Percentiles rank a stretch among this genome's conserved stretches.
These are phyloP conservation scores for Pyrenula massariospora DNA, from an alignment of 495 filamentous ascomycete genomes.

Conservation along the genomic window DNA sequence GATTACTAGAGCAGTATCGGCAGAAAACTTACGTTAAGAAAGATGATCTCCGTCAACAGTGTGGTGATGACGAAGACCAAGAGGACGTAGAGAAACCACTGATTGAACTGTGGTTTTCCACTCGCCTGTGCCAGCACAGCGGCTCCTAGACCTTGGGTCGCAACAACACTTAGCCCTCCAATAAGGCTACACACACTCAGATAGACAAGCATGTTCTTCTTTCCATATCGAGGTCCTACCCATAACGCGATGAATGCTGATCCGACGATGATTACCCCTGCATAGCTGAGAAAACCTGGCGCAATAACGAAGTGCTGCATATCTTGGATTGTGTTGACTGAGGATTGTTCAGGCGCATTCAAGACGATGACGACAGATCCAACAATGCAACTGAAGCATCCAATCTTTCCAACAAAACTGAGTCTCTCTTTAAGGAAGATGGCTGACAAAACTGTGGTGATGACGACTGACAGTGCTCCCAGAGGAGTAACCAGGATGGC, in stretches of 20 bases:
- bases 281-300: constrained; percentile 77
- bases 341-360: constrained; percentile 80
- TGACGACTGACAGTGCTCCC: constrained; percentile 88
- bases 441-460: constrained; percentile 84
- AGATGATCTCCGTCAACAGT: constrained; percentile 86
- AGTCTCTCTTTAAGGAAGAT: constrained; percentile 94
- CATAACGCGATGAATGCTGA: constrained; percentile 64
- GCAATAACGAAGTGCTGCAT: constrained; percentile 83
- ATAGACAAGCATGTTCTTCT: constrained; percentile 96
- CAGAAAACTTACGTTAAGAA: constrained; percentile 68
- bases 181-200: constrained; percentile 90
- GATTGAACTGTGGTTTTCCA: constrained; percentile 79
- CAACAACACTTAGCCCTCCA: constrained; percentile 88
- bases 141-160: constrained; percentile 85
- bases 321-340: constrained; percentile 80
- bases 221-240: constrained; percentile 82
- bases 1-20: constrained; percentile 1
- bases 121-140: constrained; percentile 79
- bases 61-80: constrained; percentile 84
- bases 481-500: constrained; percentile 92
- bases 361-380: constrained; percentile 88
- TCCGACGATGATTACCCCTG: constrained; percentile 71
- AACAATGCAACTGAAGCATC: constrained; percentile 89
- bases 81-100: constrained; percentile 93
- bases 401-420: constrained; percentile 91